A percentile compares a stretch with the other conserved stretches of the same genome.
Conservation (phyloP, 148 eudicot genomes). For the Vaccinium darrowii region DNA sequence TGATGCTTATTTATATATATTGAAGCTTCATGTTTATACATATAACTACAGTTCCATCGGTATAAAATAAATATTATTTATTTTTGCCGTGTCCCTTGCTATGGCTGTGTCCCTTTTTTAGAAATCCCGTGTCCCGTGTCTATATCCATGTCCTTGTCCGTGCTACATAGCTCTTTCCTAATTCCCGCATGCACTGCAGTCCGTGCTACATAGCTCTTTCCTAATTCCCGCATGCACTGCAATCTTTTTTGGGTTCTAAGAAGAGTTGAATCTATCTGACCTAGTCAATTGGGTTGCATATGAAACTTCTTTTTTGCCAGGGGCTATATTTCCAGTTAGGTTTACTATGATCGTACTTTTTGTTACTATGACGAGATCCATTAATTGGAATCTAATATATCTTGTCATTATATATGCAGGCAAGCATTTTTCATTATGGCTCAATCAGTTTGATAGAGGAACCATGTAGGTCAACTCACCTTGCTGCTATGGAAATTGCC, state of each 20-base stretch:
- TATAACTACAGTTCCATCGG: too few species aligned
- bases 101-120: too few species aligned
- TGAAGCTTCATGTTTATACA: too few species aligned
- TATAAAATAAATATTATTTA: too few species aligned
- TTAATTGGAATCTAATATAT: not conserved
- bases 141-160: too few species aligned
- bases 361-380: not conserved
- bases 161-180: not conserved
- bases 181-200: not conserved
- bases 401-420: constrained; percentile 40
- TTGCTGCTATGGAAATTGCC: constrained; percentile 74
- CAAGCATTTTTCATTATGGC: constrained; percentile 77
- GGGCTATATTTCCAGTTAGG: not conserved
- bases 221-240: not conserved
- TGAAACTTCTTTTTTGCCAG: not conserved
- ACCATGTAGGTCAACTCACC: constrained; percentile 84
- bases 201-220: not conserved
- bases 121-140: too few species aligned
- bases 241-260: not conserved
- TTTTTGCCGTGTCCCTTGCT: too few species aligned
- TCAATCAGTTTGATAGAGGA: constrained; percentile 85
- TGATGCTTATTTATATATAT: too few species aligned
- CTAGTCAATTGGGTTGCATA: not conserved
- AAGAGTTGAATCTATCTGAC: not conserved
- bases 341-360: not conserved